Percentiles rank a stretch among this genome's conserved stretches.
Evolutionary conservation across 805 yeast species (phyloP).

Genomic region (Candida dajiaensis): DNA sequence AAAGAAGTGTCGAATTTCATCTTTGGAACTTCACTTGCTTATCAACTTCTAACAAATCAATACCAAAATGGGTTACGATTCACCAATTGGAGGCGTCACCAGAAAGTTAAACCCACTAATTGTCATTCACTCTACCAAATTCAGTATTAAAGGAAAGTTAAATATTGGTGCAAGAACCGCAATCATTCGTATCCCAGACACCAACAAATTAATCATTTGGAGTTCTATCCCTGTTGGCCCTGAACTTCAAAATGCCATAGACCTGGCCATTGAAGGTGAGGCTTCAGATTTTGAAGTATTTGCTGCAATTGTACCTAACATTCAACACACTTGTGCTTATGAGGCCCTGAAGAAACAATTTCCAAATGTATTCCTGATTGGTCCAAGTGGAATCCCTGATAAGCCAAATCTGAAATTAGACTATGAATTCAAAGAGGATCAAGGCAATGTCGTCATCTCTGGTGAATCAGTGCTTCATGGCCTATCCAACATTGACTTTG

Average conservation of each 20-base stretch:
- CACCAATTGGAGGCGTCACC: conserved; percentile 32
- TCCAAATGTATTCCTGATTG: conserved; percentile 50
- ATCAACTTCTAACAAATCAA: no score
- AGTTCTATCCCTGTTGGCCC: conserved; percentile 51
- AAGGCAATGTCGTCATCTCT: conserved; percentile 33
- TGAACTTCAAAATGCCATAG: conserved; percentile 36
- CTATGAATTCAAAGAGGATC: conserved; percentile 27
- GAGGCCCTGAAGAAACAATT: conserved; percentile 41
- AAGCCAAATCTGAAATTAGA: conserved; percentile 35
- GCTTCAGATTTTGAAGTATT: conserved; percentile 33
- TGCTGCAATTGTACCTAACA: conserved; percentile 56
- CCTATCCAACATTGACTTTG: conserved; percentile 46
- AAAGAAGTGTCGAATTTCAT: no score
- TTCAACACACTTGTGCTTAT: conserved; percentile 62
- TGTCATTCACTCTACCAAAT: conserved; percentile 31
- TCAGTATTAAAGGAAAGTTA: conserved; percentile 24
- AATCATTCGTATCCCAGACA: conserved; percentile 24
- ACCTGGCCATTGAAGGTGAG: conserved; percentile 28
- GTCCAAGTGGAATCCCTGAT: conserved; percentile 34
- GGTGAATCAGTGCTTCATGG: conserved; percentile 31
- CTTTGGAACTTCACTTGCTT: no score
- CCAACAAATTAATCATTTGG: conserved; percentile 40
- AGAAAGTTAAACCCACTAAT: conserved; percentile 28
- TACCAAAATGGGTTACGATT: conserved; percentile 34
- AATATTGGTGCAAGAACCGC: conserved; percentile 37